These are phyloP conservation scores for Russula vinacea DNA, from an alignment of 768 basidiomycete species.

Conservation along the genomic window DNA sequence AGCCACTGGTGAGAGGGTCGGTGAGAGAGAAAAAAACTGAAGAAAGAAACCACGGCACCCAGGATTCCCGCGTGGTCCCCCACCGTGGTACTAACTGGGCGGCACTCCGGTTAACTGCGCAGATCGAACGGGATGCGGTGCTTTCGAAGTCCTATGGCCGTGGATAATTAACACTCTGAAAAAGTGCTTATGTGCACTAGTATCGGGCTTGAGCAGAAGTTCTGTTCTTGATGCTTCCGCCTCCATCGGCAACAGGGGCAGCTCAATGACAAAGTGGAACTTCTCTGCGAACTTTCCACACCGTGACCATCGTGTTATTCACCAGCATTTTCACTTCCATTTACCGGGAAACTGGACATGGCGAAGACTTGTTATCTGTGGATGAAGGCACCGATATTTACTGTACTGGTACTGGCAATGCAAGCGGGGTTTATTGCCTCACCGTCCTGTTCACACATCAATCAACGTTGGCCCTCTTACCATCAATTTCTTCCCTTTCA, in stretches of 20 bases:
- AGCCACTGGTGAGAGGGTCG: too few species aligned
- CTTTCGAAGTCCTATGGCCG: neutral
- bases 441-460: neutral
- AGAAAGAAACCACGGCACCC: neutral
- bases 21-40: neutral
- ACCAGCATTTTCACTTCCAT: too few species aligned
- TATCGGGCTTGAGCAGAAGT: neutral
- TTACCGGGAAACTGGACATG: too few species aligned
- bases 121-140: constrained; percentile 1
- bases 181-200: neutral
- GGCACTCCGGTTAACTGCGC: neutral
- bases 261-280: neutral
- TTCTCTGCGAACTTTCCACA: too few species aligned
- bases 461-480: neutral
- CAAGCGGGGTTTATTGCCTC: too few species aligned
- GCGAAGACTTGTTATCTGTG: too few species aligned
- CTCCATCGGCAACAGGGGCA: too few species aligned
- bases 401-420: too few species aligned
- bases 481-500: neutral
- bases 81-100: neutral
- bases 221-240: too few species aligned
- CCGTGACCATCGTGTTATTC: too few species aligned
- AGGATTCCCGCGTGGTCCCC: constrained; percentile 1
- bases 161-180: neutral
- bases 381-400: too few species aligned